Evolutionary conservation across 2,329 filamentous ascomycete genomes (phyloP).

Genomic region (Emergomyces africanus): DNA sequence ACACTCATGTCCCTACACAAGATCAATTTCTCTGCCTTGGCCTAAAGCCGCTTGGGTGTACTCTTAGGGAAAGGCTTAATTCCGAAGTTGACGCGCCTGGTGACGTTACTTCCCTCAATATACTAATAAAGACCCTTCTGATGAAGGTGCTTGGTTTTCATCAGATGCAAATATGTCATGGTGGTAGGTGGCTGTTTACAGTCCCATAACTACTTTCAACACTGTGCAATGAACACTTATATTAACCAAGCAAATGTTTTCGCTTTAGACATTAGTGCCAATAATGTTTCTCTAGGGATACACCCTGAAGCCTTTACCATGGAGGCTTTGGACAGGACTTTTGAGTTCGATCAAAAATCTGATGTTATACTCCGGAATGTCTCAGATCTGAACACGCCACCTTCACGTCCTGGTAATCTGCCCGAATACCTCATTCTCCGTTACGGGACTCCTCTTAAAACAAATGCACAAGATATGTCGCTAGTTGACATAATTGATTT

Average conservation of each 20-base stretch:
- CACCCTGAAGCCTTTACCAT: conserved; percentile 3
- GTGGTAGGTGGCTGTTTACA: conserved; percentile 5
- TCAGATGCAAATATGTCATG: conserved; percentile 6
- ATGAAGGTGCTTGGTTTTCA: conserved; percentile 6
- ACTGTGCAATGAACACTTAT: background rate
- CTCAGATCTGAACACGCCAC: background rate
- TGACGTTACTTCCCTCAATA: background rate
- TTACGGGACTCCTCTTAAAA: background rate
- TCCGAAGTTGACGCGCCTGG: background rate
- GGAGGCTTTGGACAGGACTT: conserved; percentile 1
- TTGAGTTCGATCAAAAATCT: conserved; percentile 1
- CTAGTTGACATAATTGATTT: conserved; percentile 7
- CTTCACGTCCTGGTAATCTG: conserved; percentile 3
- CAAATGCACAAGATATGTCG: conserved; percentile 4
- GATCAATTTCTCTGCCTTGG: conserved; percentile 7
- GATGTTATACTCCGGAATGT: background rate
- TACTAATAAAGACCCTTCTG: conserved; percentile 2
- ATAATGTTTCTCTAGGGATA: conserved; percentile 4
- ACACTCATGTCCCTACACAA: conserved; percentile 3
- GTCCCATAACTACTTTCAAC: background rate
- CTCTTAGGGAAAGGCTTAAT: background rate
- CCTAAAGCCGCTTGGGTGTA: conserved; percentile 5
- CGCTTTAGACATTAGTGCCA: conserved; percentile 5
- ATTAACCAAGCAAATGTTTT: conserved; percentile 1
- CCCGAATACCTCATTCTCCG: conserved; percentile 4